A percentile compares a stretch with the other conserved stretches of the same genome.
Conservation (phyloP, 306 rosid genomes). For the Malus sieversii region DNA sequence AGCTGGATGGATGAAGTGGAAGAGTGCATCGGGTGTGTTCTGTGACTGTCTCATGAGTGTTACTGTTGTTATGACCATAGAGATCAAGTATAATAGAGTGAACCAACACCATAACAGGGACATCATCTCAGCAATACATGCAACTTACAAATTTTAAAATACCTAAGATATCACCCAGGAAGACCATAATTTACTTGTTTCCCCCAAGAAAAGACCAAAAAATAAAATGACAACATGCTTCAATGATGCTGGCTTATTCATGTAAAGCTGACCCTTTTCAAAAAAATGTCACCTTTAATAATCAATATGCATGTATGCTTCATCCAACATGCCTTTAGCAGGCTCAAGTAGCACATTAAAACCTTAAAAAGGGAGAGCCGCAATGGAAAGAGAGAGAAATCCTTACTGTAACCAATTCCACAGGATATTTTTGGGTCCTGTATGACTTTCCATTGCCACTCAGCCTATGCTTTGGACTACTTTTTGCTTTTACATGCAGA, state of each 20-base stretch:
- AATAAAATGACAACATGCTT: background rate
- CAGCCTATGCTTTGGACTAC: conserved; percentile 38
- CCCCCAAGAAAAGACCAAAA: background rate
- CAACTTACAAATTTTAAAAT: background rate
- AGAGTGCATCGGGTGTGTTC: too few species aligned
- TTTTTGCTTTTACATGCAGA: conserved; percentile 62
- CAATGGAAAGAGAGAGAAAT: background rate
- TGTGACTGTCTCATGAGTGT: background rate
- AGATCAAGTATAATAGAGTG: background rate
- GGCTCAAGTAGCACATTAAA: background rate
- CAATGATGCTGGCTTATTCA: background rate
- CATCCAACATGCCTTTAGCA: background rate
- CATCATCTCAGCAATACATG: background rate
- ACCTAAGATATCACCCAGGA: background rate
- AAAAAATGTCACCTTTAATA: background rate
- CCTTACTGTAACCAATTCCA: conserved; percentile 69
- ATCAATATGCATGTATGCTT: background rate
- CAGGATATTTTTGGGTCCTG: conserved; percentile 41
- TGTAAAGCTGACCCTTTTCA: background rate
- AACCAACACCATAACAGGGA: background rate
- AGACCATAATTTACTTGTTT: background rate
- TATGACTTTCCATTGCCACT: conserved; percentile 36
- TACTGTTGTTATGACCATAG: background rate
- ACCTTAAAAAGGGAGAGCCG: background rate
- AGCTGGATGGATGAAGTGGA: too few species aligned